Conservation (phyloP, 345 rosid species). For the Hypericum perforatum region DNA sequence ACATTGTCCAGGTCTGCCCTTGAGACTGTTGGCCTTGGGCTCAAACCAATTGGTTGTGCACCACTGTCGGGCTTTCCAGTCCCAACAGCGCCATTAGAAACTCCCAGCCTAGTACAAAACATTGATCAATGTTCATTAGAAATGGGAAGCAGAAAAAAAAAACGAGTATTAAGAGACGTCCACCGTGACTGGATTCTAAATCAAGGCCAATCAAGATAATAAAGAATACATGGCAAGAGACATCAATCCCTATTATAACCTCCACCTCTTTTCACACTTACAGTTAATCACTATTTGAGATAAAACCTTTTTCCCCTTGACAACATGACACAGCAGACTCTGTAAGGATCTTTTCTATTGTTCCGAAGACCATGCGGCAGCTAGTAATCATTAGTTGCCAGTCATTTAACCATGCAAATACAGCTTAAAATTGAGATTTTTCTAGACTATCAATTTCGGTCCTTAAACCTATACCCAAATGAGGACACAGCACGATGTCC, state of each 20-base stretch:
- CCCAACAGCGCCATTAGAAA: conserved; percentile 50
- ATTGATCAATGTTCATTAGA: conserved; percentile 12
- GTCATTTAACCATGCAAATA: too few relatives aligned
- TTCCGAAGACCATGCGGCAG: background rate
- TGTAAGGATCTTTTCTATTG: background rate
- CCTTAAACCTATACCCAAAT: background rate
- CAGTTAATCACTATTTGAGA: conserved; percentile 12
- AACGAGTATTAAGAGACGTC: background rate
- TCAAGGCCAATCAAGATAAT: too few relatives aligned
- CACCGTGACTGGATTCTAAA: too few relatives aligned
- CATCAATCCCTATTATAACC: too few relatives aligned
- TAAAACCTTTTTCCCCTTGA: background rate
- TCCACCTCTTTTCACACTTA: background rate
- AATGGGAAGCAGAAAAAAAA: conserved; percentile 2
- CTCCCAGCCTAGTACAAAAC: conserved; percentile 51
- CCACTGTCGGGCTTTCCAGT: conserved; percentile 61
- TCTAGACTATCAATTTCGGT: too few relatives aligned
- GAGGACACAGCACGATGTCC: conserved; percentile 1
- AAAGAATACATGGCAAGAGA: too few relatives aligned
- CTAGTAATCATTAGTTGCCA: background rate
- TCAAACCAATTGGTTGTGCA: conserved; percentile 48
- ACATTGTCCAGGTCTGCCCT: conserved; percentile 55
- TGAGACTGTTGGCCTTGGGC: conserved; percentile 47
- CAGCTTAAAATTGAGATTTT: too few relatives aligned
- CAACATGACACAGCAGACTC: background rate